A percentile compares a stretch with the other conserved stretches of the same genome.
phyloP scores from a whole-genome alignment of 202 grass and related monocot species.

The Elaeis oleifera region DNA sequence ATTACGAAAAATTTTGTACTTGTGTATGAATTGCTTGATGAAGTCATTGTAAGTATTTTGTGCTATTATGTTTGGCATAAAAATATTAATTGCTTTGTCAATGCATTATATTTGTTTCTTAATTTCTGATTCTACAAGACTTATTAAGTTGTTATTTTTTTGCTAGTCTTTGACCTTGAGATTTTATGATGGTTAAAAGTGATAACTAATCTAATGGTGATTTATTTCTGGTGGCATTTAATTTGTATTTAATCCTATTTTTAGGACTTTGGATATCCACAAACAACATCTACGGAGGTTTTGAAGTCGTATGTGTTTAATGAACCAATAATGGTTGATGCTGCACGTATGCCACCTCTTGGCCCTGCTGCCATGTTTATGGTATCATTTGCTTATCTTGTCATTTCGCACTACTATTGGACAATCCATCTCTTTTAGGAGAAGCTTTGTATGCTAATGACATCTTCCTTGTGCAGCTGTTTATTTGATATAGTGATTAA shows the following conservation, averaged over 20 bases:
- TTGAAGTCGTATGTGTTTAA: slow-evolving; percentile 96
- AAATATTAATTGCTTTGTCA: no score
- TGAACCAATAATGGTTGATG: slow-evolving; percentile 96
- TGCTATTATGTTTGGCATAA: no score
- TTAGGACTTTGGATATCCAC: slow-evolving; percentile 94
- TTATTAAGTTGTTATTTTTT: no score
- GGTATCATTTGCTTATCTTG: slow-evolving; percentile 32
- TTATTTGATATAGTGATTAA: slow-evolving; percentile 19
- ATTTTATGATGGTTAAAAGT: not conserved
- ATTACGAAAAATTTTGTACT: slow-evolving; percentile 87
- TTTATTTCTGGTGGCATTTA: slow-evolving; percentile 3
- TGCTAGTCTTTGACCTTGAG: not conserved
- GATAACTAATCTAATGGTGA: not conserved
- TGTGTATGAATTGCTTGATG: slow-evolving; percentile 95
- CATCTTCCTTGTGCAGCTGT: not conserved
- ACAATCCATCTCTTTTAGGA: no score
- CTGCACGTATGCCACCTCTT: slow-evolving; percentile 69
- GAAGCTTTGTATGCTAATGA: no score
- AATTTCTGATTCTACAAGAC: no score
- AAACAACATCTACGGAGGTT: slow-evolving; percentile 97
- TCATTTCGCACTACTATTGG: no score
- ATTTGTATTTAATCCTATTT: slow-evolving; percentile 26
- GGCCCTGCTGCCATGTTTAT: slow-evolving; percentile 99
- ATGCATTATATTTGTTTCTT: no score
- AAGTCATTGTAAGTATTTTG: slow-evolving; percentile 84